Base-by-base conservation (phyloP, 768 basidiomycete species). In the Lactarius indigo region DNA sequence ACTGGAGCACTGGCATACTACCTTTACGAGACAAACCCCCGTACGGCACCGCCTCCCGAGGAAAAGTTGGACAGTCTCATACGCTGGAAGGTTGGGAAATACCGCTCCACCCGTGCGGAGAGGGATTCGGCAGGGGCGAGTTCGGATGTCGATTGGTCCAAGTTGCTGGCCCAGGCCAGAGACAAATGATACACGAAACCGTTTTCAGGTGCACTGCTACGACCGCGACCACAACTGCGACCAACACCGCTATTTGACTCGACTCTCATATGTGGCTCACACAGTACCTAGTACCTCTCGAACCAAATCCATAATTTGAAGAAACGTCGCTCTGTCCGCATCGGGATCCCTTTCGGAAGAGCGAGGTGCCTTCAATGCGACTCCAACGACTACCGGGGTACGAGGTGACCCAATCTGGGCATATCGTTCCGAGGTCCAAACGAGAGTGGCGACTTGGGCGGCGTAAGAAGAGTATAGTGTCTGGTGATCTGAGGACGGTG, bases 361-460 rank as follows among this genome's bases (percentile, higher is more conserved):
- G 44, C 83, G 84, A 65, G 83, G 80, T 3, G 37, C 35, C 61
- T 87, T 79, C 30, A 80, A 76, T 8, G 75, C 75, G 20, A 82
- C 81, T 47, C 70, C 70, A 57, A 70, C 63, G 59, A 69, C 50
- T 17, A 70, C 65, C 13, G 64, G 56, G 47, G 37, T 65, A 41
- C 50, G 64, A 35, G 68, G 41, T 28, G 61, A 26, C 35, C 56
- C 62, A 57, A 82, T 64, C 30, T 77, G 72, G 50, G 72, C 77
- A 52, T 80, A 74, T n/a, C 77, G 74, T 61, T 82, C 80, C 62
- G 83, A 72, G 0, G 81, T 79, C 91, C 94, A 97, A 7, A 95
- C 75, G 33, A 96, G 80, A 0, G 93, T 93, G 1, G 94, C 91
- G 55, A 94, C 87, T 72, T 97, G 95, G n/a, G 87, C 80, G 0